These are phyloP conservation scores for Acacia acuminata DNA, from an alignment of 306 rosid genomes.

Conservation along the genomic window DNA sequence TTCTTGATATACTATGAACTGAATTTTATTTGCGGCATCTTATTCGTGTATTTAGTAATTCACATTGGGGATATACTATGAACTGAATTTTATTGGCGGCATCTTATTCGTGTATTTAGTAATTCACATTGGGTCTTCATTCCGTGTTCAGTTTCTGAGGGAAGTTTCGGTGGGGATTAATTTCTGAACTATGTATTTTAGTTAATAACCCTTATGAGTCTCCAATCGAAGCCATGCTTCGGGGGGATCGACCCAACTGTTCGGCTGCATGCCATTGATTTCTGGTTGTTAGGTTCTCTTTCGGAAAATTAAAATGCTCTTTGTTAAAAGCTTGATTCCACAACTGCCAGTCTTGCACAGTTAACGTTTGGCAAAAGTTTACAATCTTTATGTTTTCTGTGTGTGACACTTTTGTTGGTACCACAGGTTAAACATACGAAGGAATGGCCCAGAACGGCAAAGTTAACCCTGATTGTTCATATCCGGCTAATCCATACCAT, in stretches of 20 bases:
- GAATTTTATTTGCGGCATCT: background rate
- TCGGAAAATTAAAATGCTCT: background rate
- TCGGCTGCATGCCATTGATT: no score
- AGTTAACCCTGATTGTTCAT: conserved; percentile 50
- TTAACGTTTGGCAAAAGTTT: background rate
- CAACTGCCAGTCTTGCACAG: background rate
- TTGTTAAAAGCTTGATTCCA: background rate
- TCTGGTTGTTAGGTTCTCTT: no score
- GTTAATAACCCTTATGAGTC: no score
- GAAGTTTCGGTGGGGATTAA: background rate
- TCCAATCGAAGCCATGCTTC: no score
- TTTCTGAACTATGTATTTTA: background rate
- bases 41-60: background rate
- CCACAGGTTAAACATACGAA: conserved; percentile 8
- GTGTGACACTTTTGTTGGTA: background rate
- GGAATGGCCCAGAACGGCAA: conserved; percentile 58
- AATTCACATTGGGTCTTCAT: background rate
- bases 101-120: no score
- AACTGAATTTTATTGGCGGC: no score
- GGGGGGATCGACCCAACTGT: no score
- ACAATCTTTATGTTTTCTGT: background rate
- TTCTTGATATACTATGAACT: background rate
- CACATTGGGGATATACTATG: no score
- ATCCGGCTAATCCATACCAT: conserved; percentile 79
- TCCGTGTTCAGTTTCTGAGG: background rate